Conservation (phyloP, 2,329 filamentous ascomycete genomes). For the Cercospora zeae-maydis region DNA sequence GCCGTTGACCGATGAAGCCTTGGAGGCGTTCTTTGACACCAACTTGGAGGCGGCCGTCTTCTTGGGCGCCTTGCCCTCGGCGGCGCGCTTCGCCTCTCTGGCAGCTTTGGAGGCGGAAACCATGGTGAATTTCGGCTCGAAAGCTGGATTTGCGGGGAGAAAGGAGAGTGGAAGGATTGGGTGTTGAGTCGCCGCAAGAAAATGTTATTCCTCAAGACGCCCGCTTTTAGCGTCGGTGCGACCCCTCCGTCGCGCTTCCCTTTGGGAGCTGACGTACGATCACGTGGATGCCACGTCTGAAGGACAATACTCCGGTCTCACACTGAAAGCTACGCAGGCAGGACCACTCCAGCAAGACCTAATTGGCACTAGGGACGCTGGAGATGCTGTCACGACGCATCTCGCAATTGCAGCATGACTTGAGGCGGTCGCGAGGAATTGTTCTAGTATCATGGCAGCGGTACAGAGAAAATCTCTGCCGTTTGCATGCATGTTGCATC, state of each 20-base stretch:
- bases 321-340: background rate
- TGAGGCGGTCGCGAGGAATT: background rate
- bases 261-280: background rate
- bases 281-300: background rate
- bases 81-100: constrained; percentile 62
- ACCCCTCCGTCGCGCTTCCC: background rate
- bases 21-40: constrained; percentile 62
- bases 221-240: constrained; percentile 3
- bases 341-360: background rate
- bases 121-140: constrained; percentile 45
- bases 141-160: constrained; percentile 1
- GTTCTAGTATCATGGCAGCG: background rate
- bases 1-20: constrained; percentile 64
- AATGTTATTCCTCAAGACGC: constrained; percentile 3
- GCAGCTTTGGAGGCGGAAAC: constrained; percentile 67
- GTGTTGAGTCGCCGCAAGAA: constrained; percentile 6
- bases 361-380: background rate
- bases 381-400: background rate
- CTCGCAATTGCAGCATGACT: background rate
- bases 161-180: background rate
- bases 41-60: constrained; percentile 71
- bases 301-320: background rate
- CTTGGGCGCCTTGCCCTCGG: constrained; percentile 68
- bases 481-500: background rate
- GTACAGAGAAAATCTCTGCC: background rate